Evolutionary conservation across 305 asterid species (phyloP).

Genomic region (Fraxinus floribunda): DNA sequence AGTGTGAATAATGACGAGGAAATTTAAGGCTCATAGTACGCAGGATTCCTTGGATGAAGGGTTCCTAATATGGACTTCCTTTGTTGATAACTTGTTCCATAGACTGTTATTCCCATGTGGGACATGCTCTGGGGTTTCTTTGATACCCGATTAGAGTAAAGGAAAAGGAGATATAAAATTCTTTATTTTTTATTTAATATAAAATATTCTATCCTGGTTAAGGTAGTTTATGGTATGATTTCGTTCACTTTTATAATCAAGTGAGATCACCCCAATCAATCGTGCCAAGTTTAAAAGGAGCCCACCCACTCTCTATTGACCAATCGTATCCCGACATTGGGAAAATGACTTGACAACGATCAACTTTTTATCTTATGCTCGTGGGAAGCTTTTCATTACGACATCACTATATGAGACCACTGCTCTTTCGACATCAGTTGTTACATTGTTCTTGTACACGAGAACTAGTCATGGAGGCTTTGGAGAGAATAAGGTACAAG

Average conservation of each 20-base stretch:
- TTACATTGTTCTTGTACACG: background rate
- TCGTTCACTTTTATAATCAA: no score
- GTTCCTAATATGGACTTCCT: background rate
- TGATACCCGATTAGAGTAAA: background rate
- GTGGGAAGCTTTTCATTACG: background rate
- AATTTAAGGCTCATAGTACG: background rate
- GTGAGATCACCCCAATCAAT: background rate
- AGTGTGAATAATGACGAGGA: no score
- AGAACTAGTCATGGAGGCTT: background rate
- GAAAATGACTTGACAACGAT: background rate
- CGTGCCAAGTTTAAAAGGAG: background rate
- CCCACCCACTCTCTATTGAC: background rate
- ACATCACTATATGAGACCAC: background rate
- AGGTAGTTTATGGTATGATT: background rate
- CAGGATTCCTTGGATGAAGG: background rate
- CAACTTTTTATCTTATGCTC: background rate
- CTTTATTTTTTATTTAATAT: background rate
- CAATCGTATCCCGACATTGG: background rate
- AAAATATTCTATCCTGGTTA: background rate
- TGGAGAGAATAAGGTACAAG: background rate
- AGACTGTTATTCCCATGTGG: background rate
- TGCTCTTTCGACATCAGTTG: background rate
- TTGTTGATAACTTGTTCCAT: background rate
- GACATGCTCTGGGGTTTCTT: background rate
- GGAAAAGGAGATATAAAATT: background rate